Evolutionary conservation across 23 red algal species (phyloP), one percentile per base, ranked within the genome.

Genomic region (Gracilaria domingensis): DNA sequence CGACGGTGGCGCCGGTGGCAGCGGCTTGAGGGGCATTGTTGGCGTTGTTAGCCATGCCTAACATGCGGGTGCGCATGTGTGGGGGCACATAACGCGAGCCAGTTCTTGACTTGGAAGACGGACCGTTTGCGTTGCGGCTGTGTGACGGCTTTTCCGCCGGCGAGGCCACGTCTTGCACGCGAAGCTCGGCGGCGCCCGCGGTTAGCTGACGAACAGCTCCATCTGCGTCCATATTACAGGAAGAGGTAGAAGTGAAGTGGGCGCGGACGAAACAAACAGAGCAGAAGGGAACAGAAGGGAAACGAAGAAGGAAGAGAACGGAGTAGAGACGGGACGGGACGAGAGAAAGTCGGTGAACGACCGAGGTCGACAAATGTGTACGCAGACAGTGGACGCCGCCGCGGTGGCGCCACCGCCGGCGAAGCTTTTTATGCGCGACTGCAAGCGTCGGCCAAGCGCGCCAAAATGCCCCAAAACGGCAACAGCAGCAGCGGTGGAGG

Each of bases 71-170:
- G 35, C 92, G 92, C 56, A 86, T 44, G 53, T 94, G 92, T 50
- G 92, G 92, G 8, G 92, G 92, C n/a, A 94, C 84, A 70, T 94
- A 94, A 50, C 81, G 90, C 38, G 89, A 83, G 17, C 67, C 78
- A 23, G 56, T 50, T 59, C 67, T 55, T 33, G 42, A 12, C 72
- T 51, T 77, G 45, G 40, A 45, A 77, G 72, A 30, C 14, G n/a
- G 74, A 37, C 81, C 91, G 44, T 77, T 61, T 30, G 40, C 82
- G 58, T 62, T 60, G 24, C 29, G 35, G 21, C 50, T 77, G 32
- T 48, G 72, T 21, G 26, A 16, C 23, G 39, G 45, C 34, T 77
- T 48, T 50, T 77, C 39, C 4, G 72, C 6, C 23, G 38, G 72
- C 12, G 38, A 45, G 17, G 62, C 62, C 32, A 67, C 62, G 24